A percentile compares a stretch with the other conserved stretches of the same genome.
Conservation (phyloP, 495 filamentous ascomycete species). For the Neurospora sp. region DNA sequence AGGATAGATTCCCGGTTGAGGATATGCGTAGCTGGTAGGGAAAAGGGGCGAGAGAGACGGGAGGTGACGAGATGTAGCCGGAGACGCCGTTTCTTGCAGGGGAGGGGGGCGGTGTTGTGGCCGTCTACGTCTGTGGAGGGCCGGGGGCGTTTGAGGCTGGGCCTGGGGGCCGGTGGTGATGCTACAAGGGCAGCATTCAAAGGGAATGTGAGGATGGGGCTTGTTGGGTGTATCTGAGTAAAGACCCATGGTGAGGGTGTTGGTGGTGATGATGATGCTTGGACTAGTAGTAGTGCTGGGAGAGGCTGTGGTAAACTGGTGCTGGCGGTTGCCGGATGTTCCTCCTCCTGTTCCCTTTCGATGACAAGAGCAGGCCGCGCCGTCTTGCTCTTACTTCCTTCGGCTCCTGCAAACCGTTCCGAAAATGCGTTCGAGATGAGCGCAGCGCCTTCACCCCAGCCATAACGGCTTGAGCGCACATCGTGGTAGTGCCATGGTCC, state of each 20-base stretch:
- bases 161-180: background rate
- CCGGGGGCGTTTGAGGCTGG: slow-evolving; percentile 44
- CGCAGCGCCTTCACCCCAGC: background rate
- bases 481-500: slow-evolving; percentile 23
- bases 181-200: too few species aligned
- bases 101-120: slow-evolving; percentile 33
- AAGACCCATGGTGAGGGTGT: background rate
- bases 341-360: background rate
- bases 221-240: slow-evolving; percentile 7
- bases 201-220: slow-evolving; percentile 11
- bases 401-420: background rate
- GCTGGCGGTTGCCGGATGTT: background rate
- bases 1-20: slow-evolving; percentile 40
- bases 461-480: background rate
- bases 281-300: background rate
- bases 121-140: slow-evolving; percentile 55
- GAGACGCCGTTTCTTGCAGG: slow-evolving; percentile 59
- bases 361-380: background rate
- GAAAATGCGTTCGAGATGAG: background rate
- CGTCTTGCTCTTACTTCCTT: background rate
- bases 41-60: slow-evolving; percentile 57
- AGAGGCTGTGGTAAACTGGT: background rate
- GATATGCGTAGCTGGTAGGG: slow-evolving; percentile 57
- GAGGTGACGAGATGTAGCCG: slow-evolving; percentile 56
- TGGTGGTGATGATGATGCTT: background rate